Conservation (phyloP, 352 stramenopile species). For the Phytophthora colocasiae region DNA sequence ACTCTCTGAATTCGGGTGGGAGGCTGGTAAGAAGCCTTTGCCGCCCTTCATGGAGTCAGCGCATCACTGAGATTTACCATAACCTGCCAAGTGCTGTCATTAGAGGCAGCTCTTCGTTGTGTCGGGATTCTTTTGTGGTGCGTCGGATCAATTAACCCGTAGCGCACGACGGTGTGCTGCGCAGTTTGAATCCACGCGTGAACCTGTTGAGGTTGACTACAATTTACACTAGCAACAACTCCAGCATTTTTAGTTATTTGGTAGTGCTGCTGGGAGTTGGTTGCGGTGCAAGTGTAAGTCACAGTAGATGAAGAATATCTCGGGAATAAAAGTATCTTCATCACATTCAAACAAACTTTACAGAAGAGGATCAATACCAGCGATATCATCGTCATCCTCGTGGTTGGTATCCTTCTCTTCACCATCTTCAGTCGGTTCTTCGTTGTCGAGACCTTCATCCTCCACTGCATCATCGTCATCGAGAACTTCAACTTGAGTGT, state of each 20-base stretch:
- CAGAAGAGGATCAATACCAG: constrained; percentile 11
- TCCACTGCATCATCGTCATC: too few relatives aligned
- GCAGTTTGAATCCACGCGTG: constrained; percentile 43
- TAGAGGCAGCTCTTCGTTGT: constrained; percentile 30
- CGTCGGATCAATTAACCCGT: constrained; percentile 39
- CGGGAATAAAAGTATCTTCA: constrained; percentile 25
- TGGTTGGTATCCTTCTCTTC: constrained; percentile 1
- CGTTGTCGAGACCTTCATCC: neutral
- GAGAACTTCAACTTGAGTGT: neutral
- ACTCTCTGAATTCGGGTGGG: constrained; percentile 43
- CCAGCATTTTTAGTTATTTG: constrained; percentile 29
- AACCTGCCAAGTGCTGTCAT: constrained; percentile 23
- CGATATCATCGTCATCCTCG: neutral
- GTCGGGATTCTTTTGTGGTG: constrained; percentile 22
- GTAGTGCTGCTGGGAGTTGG: constrained; percentile 17
- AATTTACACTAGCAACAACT: neutral
- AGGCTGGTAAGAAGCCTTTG: constrained; percentile 33
- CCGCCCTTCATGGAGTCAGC: constrained; percentile 43
- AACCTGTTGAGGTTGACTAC: constrained; percentile 22
- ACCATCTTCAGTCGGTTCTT: constrained; percentile 4
- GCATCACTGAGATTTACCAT: constrained; percentile 9
- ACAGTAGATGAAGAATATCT: constrained; percentile 10
- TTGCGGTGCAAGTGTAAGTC: constrained; percentile 6
- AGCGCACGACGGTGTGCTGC: constrained; percentile 39
- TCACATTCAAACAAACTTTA: constrained; percentile 5